Conservation (phyloP, 192 early-diverging fungal genomes). For the Phycomyces blakesleeanus region DNA sequence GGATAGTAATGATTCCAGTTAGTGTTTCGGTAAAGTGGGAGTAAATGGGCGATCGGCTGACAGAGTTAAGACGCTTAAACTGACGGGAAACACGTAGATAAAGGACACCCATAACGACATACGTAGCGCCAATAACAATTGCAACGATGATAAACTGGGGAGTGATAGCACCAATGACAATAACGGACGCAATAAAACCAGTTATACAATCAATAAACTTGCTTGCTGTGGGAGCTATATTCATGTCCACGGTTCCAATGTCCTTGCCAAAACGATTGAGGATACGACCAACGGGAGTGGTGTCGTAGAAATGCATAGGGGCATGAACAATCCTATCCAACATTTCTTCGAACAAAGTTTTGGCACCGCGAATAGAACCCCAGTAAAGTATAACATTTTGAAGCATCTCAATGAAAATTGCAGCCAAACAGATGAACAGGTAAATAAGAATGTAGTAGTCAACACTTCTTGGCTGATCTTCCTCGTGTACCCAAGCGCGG, state of each 20-base stretch:
- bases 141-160: slow-evolving; percentile 72
- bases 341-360: slow-evolving; percentile 49
- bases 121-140: slow-evolving; percentile 52
- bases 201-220: slow-evolving; percentile 52
- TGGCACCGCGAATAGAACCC: slow-evolving; percentile 56
- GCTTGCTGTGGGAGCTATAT: slow-evolving; percentile 42
- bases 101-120: slow-evolving; percentile 57
- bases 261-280: slow-evolving; percentile 81
- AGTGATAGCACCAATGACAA: slow-evolving; percentile 61
- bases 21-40: slow-evolving; percentile 83
- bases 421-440: slow-evolving; percentile 13
- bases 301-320: slow-evolving; percentile 84
- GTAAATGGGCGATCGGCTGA: slow-evolving; percentile 70
- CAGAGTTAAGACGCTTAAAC: slow-evolving; percentile 84
- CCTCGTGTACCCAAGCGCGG: slow-evolving; percentile 7
- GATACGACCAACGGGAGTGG: slow-evolving; percentile 85
- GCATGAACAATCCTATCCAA: slow-evolving; percentile 59
- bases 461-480: slow-evolving; percentile 22
- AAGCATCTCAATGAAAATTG: slow-evolving; percentile 35
- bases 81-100: slow-evolving; percentile 82
- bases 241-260: slow-evolving; percentile 75
- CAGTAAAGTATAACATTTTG: slow-evolving; percentile 39
- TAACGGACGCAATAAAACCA: slow-evolving; percentile 50
- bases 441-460: slow-evolving; percentile 43
- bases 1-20: slow-evolving; percentile 71